Percentiles rank a stretch among this genome's conserved stretches.
Conservation (phyloP, 768 basidiomycete genomes). For the Tylopilus rubrobrunneus region DNA sequence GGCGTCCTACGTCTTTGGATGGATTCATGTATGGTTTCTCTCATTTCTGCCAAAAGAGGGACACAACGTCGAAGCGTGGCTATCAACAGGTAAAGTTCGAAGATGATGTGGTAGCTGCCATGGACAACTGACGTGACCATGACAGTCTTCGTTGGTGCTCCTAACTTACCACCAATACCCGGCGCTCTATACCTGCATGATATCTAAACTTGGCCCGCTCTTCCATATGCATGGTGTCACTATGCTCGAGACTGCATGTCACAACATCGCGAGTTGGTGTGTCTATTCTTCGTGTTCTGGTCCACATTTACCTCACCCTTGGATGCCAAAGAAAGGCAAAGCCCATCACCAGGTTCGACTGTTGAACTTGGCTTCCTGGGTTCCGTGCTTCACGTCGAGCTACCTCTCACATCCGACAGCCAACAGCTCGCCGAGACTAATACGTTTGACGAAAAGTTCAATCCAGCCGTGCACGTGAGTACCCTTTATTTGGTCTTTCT, state of each 20-base stretch:
- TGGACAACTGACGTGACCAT: constrained; percentile 1
- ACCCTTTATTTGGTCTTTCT: not conserved
- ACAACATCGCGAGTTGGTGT: constrained; percentile 83
- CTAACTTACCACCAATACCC: constrained; percentile 79
- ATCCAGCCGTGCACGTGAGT: constrained; percentile 49
- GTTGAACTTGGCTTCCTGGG: constrained; percentile 85
- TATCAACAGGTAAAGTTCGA: constrained; percentile 61
- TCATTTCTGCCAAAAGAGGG: constrained; percentile 69
- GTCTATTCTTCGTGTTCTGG: constrained; percentile 20
- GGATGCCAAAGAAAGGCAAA: constrained; percentile 70
- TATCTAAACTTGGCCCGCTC: constrained; percentile 66
- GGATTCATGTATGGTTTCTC: constrained; percentile 77
- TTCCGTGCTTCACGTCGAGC: constrained; percentile 63
- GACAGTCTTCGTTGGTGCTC: constrained; percentile 57
- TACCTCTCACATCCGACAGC: constrained; percentile 65
- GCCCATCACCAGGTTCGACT: constrained; percentile 57
- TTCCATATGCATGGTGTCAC: constrained; percentile 70
- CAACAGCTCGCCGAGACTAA: constrained; percentile 65
- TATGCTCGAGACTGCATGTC: constrained; percentile 83
- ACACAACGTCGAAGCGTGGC: constrained; percentile 65
- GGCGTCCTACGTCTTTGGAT: constrained; percentile 43
- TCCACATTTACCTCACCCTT: constrained; percentile 7
- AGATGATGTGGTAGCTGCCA: not conserved
- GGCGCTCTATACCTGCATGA: constrained; percentile 71
- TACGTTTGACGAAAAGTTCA: constrained; percentile 48